Base-by-base conservation (phyloP, 768 basidiomycete species). In the Tulasnella sp. region DNA sequence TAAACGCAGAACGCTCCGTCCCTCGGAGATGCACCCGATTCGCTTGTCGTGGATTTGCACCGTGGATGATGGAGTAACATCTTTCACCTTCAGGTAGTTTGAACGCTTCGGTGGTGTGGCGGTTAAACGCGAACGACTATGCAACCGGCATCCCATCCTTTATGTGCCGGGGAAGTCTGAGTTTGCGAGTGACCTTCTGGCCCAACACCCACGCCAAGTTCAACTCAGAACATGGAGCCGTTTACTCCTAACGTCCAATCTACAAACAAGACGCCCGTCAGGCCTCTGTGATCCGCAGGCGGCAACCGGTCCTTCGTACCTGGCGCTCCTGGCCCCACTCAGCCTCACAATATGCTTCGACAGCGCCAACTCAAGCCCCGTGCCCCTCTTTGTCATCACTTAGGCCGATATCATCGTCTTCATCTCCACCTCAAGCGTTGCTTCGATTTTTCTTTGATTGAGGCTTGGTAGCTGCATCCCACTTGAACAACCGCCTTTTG, bases 1-100 rank as follows among this genome's bases (percentile, higher is more conserved):
- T 1, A 90, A 92, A 82, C 96, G 95, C 8, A 76, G 95, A 89
- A 38, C 94, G 89, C 42, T 8, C 67, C 88, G 85, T 74, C 52
- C 8, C 31, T 49, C 52, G 49, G 58, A 15, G 71, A 72, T 42
- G 71, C 42, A 38, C 39, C 70, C 8, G 42, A 42, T 17, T 42
- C 42, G 9, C 9, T 42, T n/a, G 64, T 67, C 71, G 71, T 25
- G 22, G 71, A 72, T 49, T 19, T n/a, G n/a, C 39, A 45, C 36
- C 39, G 29, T 74, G 19, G 76, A 77, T 22, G 67, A n/a, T n/a
- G n/a, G 72, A 6, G 76, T 77, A 6, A 34, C 75, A 71, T 37
- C 67, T 34, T 76, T n/a, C 68, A 17, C 68, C 68, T 69, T 76
- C 19, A 34, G 70, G 70, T 17, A 67, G 25, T 9, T 38, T 73